These are phyloP conservation scores for Petunia axillaris DNA, from an alignment of 257 asterid genomes.

Conservation along the genomic window DNA sequence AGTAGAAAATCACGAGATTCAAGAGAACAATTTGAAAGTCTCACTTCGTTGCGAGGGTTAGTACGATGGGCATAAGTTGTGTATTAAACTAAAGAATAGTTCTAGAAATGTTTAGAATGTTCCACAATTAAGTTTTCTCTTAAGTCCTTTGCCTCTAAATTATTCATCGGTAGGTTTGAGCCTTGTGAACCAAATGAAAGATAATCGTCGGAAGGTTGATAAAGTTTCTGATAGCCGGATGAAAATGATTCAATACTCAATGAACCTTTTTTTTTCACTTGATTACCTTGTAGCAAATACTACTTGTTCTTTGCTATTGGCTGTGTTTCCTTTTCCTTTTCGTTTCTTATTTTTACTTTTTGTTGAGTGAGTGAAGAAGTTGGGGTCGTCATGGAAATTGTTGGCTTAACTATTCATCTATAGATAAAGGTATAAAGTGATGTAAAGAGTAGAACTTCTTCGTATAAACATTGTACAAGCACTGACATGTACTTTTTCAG, in stretches of 20 bases:
- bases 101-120: background rate
- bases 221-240: background rate
- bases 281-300: background rate
- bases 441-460: background rate
- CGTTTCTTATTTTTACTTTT: background rate
- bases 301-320: background rate
- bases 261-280: background rate
- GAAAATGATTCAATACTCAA: background rate
- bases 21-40: background rate
- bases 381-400: background rate
- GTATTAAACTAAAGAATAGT: background rate
- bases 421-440: background rate
- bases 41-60: background rate
- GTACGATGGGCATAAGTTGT: background rate
- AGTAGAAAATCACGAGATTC: background rate
- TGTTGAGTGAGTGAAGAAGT: background rate
- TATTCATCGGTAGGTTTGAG: background rate
- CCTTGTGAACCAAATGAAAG: background rate
- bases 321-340: background rate
- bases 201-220: background rate
- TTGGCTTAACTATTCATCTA: background rate
- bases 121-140: background rate
- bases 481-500: conserved; percentile 39
- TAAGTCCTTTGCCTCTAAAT: background rate
- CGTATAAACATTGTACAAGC: background rate